Conservation (phyloP, 306 rosid species). For the Elaeagnus macrophylla region DNA sequence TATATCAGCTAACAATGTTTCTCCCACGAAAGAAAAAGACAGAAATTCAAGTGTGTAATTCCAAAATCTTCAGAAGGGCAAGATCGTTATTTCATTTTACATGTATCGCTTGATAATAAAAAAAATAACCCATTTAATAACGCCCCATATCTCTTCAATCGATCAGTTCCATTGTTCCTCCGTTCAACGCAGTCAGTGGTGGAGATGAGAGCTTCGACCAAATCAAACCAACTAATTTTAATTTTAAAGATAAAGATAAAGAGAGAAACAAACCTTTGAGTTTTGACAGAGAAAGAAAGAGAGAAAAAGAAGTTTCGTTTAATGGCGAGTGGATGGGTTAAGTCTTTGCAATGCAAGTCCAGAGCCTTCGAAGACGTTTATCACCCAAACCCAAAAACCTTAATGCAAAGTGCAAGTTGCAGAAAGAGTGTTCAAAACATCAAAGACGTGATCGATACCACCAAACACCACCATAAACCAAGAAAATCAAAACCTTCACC, state of each 20-base stretch:
- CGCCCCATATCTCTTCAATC: constrained; percentile 35
- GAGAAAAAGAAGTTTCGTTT: not conserved
- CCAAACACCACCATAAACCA: constrained; percentile 25
- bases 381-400: constrained; percentile 38
- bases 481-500: constrained; percentile 22
- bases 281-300: constrained; percentile 16
- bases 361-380: constrained; percentile 81
- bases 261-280: constrained; percentile 4
- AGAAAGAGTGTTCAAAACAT: constrained; percentile 58
- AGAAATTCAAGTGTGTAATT: constrained; percentile 43
- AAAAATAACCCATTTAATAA: constrained; percentile 40
- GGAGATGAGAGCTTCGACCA: constrained; percentile 5
- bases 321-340: constrained; percentile 94
- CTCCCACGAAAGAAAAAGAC: constrained; percentile 17
- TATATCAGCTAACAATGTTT: too few species aligned
- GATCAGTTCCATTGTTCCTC: constrained; percentile 5
- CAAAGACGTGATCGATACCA: constrained; percentile 62
- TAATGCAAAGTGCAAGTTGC: constrained; percentile 59
- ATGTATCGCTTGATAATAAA: not conserved
- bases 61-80: constrained; percentile 30
- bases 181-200: not conserved
- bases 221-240: not conserved
- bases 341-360: constrained; percentile 83
- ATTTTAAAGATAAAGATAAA: constrained; percentile 12
- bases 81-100: constrained; percentile 1